Base-by-base conservation (phyloP, 371 early-diverging fungal species). In the Lichtheimia ornata region DNA sequence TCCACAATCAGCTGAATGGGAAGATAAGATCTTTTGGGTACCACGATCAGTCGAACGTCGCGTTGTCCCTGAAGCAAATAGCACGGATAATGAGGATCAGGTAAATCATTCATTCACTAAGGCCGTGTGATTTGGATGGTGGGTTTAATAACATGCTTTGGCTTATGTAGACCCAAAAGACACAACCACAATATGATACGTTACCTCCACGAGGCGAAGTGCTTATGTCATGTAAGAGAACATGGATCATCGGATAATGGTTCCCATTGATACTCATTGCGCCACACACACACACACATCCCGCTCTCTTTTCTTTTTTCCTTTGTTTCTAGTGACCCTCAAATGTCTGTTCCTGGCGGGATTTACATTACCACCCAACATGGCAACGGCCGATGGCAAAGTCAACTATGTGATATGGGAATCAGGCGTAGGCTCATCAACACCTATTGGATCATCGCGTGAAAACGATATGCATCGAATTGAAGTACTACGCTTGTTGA, bases 321-420 rank as follows among this genome's bases (percentile, higher is more conserved):
- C 22, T 22, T 22, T 22, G 22, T 2, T 22, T 53, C 45, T 57
- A 80, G 77, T 75, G 61, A 71, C 73, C 0, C 62, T 77, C 1
- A 59, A 74, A 61, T 63, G 72, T 18, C 74, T 94, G 25, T 95
- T 93, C 65, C 81, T 88, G 56, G 76, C 88, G 0, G 92, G 92
- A 49, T 92, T 95, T 59, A 93, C 94, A 1, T 72, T 95, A 24
- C 92, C 90, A 15, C 81, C 73, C 49, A 78, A 78, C 17, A 69
- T 85, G 5, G 56, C 50, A 43, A 62, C 41, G 5, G 74, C 82
- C 27, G 81, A 74, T 42, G 76, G 67, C 27, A 71, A 76, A 25
- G 82, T 91, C 41, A 85, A 83, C 58, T 90, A 89, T 65, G 84
- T 86, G 5, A 92, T 94, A 65, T 95, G 95, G 94, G 93, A 91